Percentiles rank a stretch among this genome's conserved stretches.
Evolutionary conservation across 2,329 filamentous ascomycete species (phyloP).

Genomic region (Cordyceps fumosorosea): DNA sequence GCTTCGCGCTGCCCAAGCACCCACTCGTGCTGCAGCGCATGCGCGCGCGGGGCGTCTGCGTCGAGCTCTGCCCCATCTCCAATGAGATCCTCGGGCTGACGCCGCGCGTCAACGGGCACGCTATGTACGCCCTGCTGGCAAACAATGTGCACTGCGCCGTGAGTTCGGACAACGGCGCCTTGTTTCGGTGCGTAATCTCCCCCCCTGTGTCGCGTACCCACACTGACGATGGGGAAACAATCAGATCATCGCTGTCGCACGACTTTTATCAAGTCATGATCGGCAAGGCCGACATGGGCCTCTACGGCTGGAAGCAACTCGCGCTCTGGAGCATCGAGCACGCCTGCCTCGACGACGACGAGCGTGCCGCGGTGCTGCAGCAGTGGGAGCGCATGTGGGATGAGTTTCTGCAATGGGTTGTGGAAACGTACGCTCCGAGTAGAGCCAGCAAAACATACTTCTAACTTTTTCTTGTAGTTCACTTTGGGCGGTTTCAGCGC

Average conservation of each 20-base stretch:
- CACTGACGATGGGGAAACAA: neutral
- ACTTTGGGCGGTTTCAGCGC: neutral
- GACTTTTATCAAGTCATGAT: slow-evolving; percentile 74
- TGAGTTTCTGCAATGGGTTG: slow-evolving; percentile 48
- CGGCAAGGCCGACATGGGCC: slow-evolving; percentile 57
- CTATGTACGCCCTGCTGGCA: slow-evolving; percentile 62
- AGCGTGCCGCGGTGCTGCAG: slow-evolving; percentile 29
- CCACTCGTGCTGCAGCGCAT: slow-evolving; percentile 60
- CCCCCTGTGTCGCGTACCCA: too few species aligned
- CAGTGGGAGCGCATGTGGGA: slow-evolving; percentile 53
- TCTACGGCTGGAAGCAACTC: slow-evolving; percentile 67
- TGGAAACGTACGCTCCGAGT: slow-evolving; percentile 30
- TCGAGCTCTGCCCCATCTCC: slow-evolving; percentile 73
- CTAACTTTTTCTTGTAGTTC: neutral
- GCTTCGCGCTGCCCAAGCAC: slow-evolving; percentile 62
- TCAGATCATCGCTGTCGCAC: slow-evolving; percentile 62
- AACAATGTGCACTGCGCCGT: slow-evolving; percentile 67
- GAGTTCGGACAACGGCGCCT: slow-evolving; percentile 67
- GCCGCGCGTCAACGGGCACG: slow-evolving; percentile 56
- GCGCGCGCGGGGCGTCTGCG: slow-evolving; percentile 55
- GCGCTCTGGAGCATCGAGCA: slow-evolving; percentile 57
- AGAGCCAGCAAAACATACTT: neutral
- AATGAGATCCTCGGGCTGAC: slow-evolving; percentile 70
- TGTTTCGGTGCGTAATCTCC: slow-evolving; percentile 49
- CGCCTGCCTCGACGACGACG: slow-evolving; percentile 42